Base-by-base conservation (phyloP, 169 alveolate genomes). In the Plasmodium chabaudi region DNA sequence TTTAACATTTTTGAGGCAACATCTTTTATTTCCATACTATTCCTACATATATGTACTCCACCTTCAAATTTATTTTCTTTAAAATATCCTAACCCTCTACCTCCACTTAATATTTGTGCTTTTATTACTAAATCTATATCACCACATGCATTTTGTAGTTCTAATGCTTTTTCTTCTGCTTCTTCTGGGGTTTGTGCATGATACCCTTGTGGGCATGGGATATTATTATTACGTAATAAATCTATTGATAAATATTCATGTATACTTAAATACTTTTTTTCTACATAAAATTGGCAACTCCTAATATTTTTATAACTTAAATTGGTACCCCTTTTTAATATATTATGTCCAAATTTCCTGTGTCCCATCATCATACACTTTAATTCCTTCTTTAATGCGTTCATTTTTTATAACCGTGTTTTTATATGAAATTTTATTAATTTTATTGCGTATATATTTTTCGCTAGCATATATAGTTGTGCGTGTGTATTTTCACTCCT, bases 21-120 rank as follows among this genome's bases (percentile, higher is more conserved):
- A 19, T 88, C 96, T 79, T 77, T 77, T 6, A 93, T 98, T 63
- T 88, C 95, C 68, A 87, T 92, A 47, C 98, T 95, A 5, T 95
- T 93, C 9, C 89, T 55, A 51, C 91, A 96, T 1, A 96, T 71
- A 74, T 96, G 97, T 39, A 97, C 98, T 19, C 99, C 99, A 53
- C 96, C 94, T 65, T 94, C 47, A 47, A 89, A 92, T 64, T 94
- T 94, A 67, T 93, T 94, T 53, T 93, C 96, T 61, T 91, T 94
- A 91, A 97, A 97, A 61, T 86, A 63, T 9, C 99, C 99, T 61
- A 92, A 87, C 1, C 98, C 98, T 86, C 99, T 94, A 2, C 99
- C 99, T 15, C 98, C 99, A 64, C 98, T 95, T 21, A 95, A 95
- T 44, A 95, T 97, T 88, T 94, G 95, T 9, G 97, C 97, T 89